A percentile compares a stretch with the other conserved stretches of the same genome.
phyloP scores from a whole-genome alignment of 306 rosid genomes.

The Cercis canadensis region DNA sequence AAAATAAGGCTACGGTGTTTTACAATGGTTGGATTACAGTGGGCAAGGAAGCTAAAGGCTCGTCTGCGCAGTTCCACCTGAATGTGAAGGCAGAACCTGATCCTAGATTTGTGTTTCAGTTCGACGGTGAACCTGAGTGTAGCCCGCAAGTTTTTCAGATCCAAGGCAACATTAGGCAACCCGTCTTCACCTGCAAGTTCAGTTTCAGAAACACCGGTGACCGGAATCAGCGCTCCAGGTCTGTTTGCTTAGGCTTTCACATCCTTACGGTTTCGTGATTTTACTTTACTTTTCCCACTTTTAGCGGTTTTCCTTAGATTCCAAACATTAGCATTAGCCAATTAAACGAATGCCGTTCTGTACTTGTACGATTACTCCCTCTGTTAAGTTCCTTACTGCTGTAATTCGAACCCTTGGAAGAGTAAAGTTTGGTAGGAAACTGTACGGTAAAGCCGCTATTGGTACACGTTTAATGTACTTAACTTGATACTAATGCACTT shows the following conservation, averaged over 20 bases:
- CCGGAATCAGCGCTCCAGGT: constrained; percentile 69
- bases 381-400: not conserved
- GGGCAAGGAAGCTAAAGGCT: constrained; percentile 58
- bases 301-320: not conserved
- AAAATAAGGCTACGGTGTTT: constrained; percentile 47
- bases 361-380: not conserved
- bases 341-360: constrained; percentile 17
- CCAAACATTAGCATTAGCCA: not conserved
- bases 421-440: constrained; percentile 18
- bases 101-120: constrained; percentile 75
- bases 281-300: not conserved
- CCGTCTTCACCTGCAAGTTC: constrained; percentile 78
- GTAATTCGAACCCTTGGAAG: constrained; percentile 1
- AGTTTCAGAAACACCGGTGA: constrained; percentile 68
- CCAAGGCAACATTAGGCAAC: constrained; percentile 71
- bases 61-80: constrained; percentile 70
- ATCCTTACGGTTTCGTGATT: not conserved
- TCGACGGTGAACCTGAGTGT: constrained; percentile 80
- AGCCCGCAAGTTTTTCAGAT: constrained; percentile 81
- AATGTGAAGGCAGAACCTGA: constrained; percentile 75
- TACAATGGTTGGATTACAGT: constrained; percentile 73
- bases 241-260: not conserved
- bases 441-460: constrained; percentile 15
- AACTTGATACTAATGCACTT: constrained; percentile 3
- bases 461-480: constrained; percentile 18